Evolutionary conservation across 2,329 filamentous ascomycete species (phyloP).

Genomic region (Paraconiothyrium sp.): DNA sequence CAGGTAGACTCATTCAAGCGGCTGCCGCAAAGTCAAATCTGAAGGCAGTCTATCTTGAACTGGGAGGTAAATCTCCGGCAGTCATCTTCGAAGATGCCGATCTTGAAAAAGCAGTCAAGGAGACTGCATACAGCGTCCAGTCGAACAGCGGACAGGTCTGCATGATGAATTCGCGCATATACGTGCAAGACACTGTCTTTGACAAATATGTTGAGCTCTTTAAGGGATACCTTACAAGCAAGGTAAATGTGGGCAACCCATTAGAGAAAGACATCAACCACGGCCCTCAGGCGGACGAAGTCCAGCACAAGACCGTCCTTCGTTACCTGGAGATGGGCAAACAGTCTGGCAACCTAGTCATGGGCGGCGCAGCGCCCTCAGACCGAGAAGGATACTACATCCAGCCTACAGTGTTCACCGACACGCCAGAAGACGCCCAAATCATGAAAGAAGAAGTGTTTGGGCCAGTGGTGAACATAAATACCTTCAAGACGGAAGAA

Average conservation of each 20-base stretch:
- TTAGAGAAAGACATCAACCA: constrained; percentile 77
- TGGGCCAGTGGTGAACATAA: constrained; percentile 81
- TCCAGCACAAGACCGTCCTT: constrained; percentile 60
- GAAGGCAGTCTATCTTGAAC: constrained; percentile 85
- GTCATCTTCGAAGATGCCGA: constrained; percentile 83
- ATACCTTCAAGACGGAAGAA: constrained; percentile 78
- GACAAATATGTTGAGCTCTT: constrained; percentile 55
- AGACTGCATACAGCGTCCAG: constrained; percentile 60
- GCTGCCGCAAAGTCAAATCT: constrained; percentile 79
- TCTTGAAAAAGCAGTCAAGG: constrained; percentile 74
- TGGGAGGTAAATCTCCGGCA: constrained; percentile 88
- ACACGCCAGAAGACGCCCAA: constrained; percentile 79
- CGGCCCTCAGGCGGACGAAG: constrained; percentile 62
- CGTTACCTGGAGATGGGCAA: constrained; percentile 68
- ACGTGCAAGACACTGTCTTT: constrained; percentile 64
- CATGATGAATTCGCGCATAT: constrained; percentile 67
- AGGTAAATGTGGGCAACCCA: constrained; percentile 61
- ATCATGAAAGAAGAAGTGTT: constrained; percentile 89
- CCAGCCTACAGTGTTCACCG: constrained; percentile 81
- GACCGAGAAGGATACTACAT: constrained; percentile 55
- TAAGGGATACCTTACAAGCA: constrained; percentile 44
- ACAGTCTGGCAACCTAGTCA: constrained; percentile 62
- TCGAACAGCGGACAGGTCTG: constrained; percentile 68
- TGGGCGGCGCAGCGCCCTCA: constrained; percentile 41
- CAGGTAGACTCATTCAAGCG: constrained; percentile 82